These are phyloP conservation scores for Friedmanniomyces endolithicus DNA, from an alignment of 495 filamentous ascomycete species.

Conservation along the genomic window DNA sequence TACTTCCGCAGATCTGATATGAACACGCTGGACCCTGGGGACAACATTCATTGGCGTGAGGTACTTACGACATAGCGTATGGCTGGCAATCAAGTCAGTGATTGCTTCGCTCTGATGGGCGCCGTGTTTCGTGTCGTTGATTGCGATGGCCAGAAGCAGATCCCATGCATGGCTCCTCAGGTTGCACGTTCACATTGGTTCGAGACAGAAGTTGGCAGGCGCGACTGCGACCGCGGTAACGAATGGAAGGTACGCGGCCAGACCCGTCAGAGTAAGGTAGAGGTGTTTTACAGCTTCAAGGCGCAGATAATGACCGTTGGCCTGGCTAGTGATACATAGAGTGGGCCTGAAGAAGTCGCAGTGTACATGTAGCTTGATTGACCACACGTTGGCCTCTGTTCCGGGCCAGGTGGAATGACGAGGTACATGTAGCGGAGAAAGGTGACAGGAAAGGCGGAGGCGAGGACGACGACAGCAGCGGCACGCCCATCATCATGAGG, in stretches of 20 bases:
- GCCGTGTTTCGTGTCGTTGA: not conserved
- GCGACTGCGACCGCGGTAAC: not conserved
- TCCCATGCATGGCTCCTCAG: not conserved
- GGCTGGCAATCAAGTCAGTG: not conserved
- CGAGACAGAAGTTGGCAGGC: not conserved
- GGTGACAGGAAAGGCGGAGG: not conserved
- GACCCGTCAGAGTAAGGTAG: not conserved
- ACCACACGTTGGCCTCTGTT: not conserved
- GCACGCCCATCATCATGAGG: not conserved
- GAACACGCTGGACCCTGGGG: not conserved
- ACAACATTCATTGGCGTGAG: not conserved
- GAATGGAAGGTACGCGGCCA: not conserved
- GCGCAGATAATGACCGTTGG: not conserved
- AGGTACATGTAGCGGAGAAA: not conserved
- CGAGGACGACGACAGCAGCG: not conserved
- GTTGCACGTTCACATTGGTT: conserved; percentile 1
- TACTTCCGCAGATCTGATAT: not conserved
- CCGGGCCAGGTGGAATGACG: not conserved
- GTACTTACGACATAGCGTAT: conserved; percentile 15
- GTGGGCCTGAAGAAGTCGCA: not conserved
- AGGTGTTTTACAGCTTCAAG: not conserved
- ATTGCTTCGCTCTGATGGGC: not conserved
- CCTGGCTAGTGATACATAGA: not conserved
- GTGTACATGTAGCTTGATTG: not conserved
- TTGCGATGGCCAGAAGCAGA: not conserved